Conservation (phyloP, 176 grass and related monocot genomes). For the Triticum turgidum region DNA sequence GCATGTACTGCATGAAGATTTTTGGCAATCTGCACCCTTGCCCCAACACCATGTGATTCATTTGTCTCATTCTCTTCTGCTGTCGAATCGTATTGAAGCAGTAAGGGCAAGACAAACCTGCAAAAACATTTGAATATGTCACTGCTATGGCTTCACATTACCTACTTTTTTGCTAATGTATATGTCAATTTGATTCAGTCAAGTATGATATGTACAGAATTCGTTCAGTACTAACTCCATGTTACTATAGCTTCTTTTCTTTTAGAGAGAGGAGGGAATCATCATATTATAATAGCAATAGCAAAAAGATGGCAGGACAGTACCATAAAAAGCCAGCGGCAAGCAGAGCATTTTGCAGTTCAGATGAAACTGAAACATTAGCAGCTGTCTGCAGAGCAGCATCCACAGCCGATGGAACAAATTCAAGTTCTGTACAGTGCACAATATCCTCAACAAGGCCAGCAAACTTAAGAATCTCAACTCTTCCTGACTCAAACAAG, state of each 20-base stretch:
- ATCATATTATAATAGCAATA: slow-evolving; percentile 5
- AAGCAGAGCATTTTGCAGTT: slow-evolving; percentile 81
- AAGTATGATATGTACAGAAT: neutral
- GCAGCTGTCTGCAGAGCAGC: slow-evolving; percentile 80
- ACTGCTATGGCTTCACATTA: slow-evolving; percentile 10
- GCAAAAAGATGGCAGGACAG: slow-evolving; percentile 23
- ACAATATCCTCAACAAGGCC: slow-evolving; percentile 96
- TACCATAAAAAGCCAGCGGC: slow-evolving; percentile 95
- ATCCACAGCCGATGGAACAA: slow-evolving; percentile 89
- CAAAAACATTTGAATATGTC: slow-evolving; percentile 35
- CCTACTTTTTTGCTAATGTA: slow-evolving; percentile 7
- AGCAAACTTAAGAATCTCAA: slow-evolving; percentile 81
- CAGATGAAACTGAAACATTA: slow-evolving; percentile 76
- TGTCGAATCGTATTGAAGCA: slow-evolving; percentile 97
- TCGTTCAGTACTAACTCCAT: neutral
- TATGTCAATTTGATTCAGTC: slow-evolving; percentile 18
- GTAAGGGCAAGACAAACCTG: slow-evolving; percentile 88
- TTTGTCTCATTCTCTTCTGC: slow-evolving; percentile 81
- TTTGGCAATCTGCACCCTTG: slow-evolving; percentile 98
- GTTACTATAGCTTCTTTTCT: slow-evolving; percentile 4
- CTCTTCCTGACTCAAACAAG: slow-evolving; percentile 79
- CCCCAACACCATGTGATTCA: slow-evolving; percentile 87
- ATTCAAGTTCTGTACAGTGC: slow-evolving; percentile 89
- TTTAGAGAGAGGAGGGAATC: neutral
- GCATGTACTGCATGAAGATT: slow-evolving; percentile 81